Evolutionary conservation across 208 protist genomes (phyloP).

Genomic region (Wallacemonas sp.): DNA sequence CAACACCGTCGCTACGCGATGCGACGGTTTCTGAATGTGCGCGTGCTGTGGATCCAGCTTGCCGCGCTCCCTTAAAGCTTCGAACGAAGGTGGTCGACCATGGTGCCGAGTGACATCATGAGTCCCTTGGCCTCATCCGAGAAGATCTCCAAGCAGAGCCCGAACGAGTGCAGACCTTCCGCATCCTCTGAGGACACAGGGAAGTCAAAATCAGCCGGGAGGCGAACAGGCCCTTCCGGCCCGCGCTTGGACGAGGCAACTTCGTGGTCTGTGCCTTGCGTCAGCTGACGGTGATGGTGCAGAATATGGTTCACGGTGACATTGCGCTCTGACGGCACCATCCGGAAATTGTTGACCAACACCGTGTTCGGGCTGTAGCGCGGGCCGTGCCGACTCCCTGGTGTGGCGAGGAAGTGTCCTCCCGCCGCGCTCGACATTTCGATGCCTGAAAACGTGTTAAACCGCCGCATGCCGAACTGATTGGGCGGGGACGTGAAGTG

Average conservation of each 20-base stretch:
- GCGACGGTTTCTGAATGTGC: not conserved
- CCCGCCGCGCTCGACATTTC: not conserved
- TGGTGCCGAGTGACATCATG: constrained; percentile 63
- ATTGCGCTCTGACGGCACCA: constrained; percentile 33
- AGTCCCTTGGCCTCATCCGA: constrained; percentile 76
- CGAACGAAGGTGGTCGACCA: constrained; percentile 63
- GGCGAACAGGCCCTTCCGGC: constrained; percentile 23
- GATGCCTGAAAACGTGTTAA: constrained; percentile 2
- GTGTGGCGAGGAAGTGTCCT: not conserved
- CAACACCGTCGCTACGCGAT: too few species aligned
- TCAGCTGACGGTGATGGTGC: constrained; percentile 11
- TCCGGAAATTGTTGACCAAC: constrained; percentile 26
- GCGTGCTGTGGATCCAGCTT: not conserved
- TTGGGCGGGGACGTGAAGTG: not conserved
- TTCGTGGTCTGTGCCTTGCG: not conserved
- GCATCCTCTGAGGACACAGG: constrained; percentile 78
- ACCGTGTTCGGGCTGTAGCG: constrained; percentile 9
- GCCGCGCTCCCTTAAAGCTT: constrained; percentile 19
- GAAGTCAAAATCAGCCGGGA: constrained; percentile 62
- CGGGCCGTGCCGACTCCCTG: not conserved
- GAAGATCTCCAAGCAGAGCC: constrained; percentile 79
- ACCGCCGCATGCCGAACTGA: not conserved
- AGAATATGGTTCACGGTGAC: constrained; percentile 42
- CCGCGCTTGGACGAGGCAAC: not conserved
- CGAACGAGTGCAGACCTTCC: constrained; percentile 78